phyloP scores from a whole-genome alignment of 164 flowering plant genomes.

The Aristolochia fimbriata region DNA sequence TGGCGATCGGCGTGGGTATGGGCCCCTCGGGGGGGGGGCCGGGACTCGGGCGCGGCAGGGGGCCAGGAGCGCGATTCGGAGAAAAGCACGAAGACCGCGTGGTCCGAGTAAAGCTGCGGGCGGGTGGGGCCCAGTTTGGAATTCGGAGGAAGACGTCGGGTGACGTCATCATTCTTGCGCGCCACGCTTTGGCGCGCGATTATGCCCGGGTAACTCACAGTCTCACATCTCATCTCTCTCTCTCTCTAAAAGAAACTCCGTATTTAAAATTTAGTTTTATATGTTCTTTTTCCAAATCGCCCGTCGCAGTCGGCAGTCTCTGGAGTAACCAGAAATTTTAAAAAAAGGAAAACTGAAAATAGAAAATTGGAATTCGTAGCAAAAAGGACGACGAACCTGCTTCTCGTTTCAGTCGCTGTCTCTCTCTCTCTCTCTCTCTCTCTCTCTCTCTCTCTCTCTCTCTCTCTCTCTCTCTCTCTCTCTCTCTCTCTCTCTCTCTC shows the following conservation, averaged over 20 bases:
- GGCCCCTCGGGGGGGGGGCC: no score
- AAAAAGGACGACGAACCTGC: slow-evolving; percentile 3
- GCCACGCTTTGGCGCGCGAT: slow-evolving; percentile 7
- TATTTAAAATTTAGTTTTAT: not conserved
- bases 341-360: not conserved
- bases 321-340: not conserved
- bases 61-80: no score
- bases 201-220: not conserved
- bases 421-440: slow-evolving; percentile 1
- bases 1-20: no score
- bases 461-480: no score
- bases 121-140: not conserved
- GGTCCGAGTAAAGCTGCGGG: not conserved
- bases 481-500: no score
- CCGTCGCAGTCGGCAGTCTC: not conserved
- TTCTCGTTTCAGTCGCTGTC: slow-evolving; percentile 1
- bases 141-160: not conserved
- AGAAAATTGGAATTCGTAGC: not conserved
- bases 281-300: no score
- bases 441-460: no score
- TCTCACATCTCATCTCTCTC: no score
- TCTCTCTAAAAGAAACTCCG: no score
- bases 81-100: not conserved
- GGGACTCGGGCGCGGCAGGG: no score
- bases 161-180: not conserved